Evolutionary conservation across 345 rosid genomes (phyloP).

Genomic region (Kernera saxatilis): DNA sequence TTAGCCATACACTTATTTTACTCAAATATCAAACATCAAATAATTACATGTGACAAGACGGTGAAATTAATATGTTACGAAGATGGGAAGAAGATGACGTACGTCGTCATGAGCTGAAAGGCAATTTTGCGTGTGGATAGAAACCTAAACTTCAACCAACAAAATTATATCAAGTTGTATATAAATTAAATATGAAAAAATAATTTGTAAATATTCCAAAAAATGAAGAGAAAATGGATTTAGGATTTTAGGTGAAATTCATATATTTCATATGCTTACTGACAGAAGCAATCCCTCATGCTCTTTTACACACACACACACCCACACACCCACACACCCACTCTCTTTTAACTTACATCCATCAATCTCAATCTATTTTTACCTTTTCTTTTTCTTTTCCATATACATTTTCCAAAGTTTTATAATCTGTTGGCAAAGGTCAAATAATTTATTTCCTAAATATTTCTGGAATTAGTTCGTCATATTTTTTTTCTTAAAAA

Average conservation of each 20-base stretch:
- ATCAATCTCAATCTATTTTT: conserved; percentile 24
- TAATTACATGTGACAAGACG: conserved; percentile 26
- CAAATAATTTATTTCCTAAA: no score
- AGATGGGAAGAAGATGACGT: conserved; percentile 19
- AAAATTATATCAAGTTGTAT: background rate
- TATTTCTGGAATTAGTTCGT: no score
- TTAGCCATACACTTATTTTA: background rate
- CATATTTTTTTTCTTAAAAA: no score
- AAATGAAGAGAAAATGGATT: background rate
- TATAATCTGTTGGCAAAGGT: background rate
- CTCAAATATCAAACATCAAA: conserved; percentile 10
- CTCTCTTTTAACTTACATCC: conserved; percentile 25
- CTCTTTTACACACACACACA: conserved; percentile 18
- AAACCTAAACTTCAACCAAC: conserved; percentile 11
- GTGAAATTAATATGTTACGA: conserved; percentile 21
- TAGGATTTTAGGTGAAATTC: conserved; percentile 18
- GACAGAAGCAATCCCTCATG: conserved; percentile 37
- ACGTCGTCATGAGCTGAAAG: conserved; percentile 24
- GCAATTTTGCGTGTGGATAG: conserved; percentile 28
- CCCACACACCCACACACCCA: conserved; percentile 6
- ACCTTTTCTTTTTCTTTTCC: background rate
- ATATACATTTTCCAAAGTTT: background rate
- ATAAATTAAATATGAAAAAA: background rate
- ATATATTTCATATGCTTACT: conserved; percentile 28
- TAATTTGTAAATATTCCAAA: background rate